Conservation (phyloP, 345 rosid species). For the rapeseed (Brassica napus) region DNA sequence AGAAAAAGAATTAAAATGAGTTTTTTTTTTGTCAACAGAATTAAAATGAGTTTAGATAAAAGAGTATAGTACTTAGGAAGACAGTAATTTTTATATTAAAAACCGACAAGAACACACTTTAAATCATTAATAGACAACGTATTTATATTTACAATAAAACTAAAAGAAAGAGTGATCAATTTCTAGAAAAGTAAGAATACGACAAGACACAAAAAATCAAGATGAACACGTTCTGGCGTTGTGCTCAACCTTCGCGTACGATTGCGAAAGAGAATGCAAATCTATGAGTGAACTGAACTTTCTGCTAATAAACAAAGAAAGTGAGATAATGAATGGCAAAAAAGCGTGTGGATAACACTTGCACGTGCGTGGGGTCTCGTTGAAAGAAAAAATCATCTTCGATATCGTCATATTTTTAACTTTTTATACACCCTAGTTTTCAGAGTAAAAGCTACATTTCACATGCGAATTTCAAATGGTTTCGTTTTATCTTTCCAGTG, state of each 20-base stretch:
- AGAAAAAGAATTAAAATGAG: not conserved
- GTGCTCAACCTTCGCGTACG: constrained; percentile 21
- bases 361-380: constrained; percentile 40
- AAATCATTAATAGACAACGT: constrained; percentile 8
- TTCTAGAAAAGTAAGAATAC: constrained; percentile 21
- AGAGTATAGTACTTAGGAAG: not conserved
- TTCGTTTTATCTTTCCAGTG: not conserved
- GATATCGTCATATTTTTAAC: constrained; percentile 15
- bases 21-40: not conserved
- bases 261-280: constrained; percentile 23
- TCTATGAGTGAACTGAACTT: constrained; percentile 21
- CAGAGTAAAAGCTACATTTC: constrained; percentile 24
- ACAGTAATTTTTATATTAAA: not conserved
- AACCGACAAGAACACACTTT: constrained; percentile 27
- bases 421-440: not conserved
- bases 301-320: constrained; percentile 14
- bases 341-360: constrained; percentile 37
- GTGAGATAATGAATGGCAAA: constrained; percentile 14
- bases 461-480: not conserved
- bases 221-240: constrained; percentile 30
- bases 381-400: constrained; percentile 28
- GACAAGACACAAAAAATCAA: constrained; percentile 35
- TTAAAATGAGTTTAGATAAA: not conserved
- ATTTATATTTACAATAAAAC: not conserved
- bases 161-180: constrained; percentile 7